Conservation (phyloP, 2,329 filamentous ascomycete species). For the Cercospora zeae-maydis region DNA sequence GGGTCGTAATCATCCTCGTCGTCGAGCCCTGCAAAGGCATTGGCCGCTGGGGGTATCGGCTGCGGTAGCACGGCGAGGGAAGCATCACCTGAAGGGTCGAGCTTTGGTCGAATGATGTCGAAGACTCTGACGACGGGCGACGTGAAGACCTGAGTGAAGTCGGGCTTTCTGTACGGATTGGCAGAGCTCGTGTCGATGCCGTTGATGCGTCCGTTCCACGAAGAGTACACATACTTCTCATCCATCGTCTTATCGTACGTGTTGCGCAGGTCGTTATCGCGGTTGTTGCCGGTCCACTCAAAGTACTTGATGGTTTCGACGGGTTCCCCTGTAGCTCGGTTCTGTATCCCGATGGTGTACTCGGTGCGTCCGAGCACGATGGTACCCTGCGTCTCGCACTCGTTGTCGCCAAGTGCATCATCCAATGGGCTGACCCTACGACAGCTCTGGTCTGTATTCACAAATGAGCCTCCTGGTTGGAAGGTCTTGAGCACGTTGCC, state of each 20-base stretch:
- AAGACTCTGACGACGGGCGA: constrained; percentile 35
- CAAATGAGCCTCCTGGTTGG: constrained; percentile 64
- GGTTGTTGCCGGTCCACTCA: constrained; percentile 92
- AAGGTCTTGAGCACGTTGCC: constrained; percentile 82
- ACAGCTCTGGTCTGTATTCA: constrained; percentile 71
- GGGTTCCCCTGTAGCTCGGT: constrained; percentile 65
- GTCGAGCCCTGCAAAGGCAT: constrained; percentile 26
- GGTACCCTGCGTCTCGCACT: constrained; percentile 76
- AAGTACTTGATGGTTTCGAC: constrained; percentile 90
- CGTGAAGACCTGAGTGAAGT: constrained; percentile 32
- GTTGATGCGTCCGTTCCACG: constrained; percentile 78
- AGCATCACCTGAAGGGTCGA: constrained; percentile 61
- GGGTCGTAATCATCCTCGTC: constrained; percentile 40
- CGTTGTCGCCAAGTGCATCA: constrained; percentile 56
- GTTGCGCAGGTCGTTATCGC: constrained; percentile 78
- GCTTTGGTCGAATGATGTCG: constrained; percentile 51
- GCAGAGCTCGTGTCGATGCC: constrained; percentile 65
- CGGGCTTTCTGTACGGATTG: constrained; percentile 23
- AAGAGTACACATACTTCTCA: constrained; percentile 81
- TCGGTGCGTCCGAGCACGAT: constrained; percentile 82
- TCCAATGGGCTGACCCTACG: constrained; percentile 60
- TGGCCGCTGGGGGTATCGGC: constrained; percentile 60
- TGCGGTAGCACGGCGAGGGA: constrained; percentile 84
- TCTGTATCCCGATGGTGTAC: constrained; percentile 83
- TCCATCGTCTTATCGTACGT: constrained; percentile 81